A percentile compares a stretch with the other conserved stretches of the same genome.
Conservation (phyloP, 2,329 filamentous ascomycete species). For the Didymella keratinophila region DNA sequence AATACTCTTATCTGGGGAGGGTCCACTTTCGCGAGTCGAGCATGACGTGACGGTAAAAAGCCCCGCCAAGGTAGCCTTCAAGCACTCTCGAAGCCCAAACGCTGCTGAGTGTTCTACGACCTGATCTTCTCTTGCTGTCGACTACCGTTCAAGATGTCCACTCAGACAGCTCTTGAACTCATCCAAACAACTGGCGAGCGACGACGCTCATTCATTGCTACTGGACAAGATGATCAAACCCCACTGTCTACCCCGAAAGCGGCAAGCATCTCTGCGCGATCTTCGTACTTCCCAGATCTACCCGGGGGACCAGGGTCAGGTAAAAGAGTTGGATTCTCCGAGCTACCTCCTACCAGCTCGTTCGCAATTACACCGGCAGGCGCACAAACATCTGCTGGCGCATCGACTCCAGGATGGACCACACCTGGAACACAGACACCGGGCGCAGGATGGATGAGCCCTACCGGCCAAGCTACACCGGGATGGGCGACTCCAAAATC, state of each 20-base stretch:
- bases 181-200: neutral
- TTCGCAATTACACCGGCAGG: neutral
- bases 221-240: neutral
- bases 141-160: neutral
- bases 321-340: neutral
- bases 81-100: neutral
- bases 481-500: constrained; percentile 21
- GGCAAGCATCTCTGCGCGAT: neutral
- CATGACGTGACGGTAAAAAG: neutral
- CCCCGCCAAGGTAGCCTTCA: neutral
- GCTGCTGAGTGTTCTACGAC: neutral
- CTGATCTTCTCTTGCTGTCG: neutral
- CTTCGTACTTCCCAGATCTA: neutral
- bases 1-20: neutral
- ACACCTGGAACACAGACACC: neutral
- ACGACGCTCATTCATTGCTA: neutral
- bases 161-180: neutral
- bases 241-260: neutral
- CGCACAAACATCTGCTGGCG: neutral
- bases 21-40: neutral
- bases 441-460: neutral
- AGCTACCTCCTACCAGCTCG: neutral
- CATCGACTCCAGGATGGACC: neutral
- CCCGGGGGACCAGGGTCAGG: neutral
- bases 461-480: constrained; percentile 12